phyloP scores from a whole-genome alignment of 2,329 filamentous ascomycete genomes.

The Alternaria brassicae region DNA sequence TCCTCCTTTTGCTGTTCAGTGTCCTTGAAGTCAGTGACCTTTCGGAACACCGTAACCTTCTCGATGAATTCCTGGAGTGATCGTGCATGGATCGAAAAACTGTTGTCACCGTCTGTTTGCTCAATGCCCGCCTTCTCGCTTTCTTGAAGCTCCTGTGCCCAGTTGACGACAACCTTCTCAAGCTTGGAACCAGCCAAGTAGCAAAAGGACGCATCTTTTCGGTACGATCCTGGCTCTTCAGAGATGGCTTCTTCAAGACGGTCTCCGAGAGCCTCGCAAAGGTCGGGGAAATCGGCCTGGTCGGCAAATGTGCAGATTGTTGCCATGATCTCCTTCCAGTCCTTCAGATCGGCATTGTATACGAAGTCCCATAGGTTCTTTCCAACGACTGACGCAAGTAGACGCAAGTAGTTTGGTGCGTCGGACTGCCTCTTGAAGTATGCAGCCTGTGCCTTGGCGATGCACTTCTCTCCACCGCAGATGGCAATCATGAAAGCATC shows the following conservation, averaged over 20 bases:
- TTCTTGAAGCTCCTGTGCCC: conserved; percentile 88
- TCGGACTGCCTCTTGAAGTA: conserved; percentile 85
- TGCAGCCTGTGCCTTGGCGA: conserved; percentile 90
- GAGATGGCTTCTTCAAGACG: conserved; percentile 75
- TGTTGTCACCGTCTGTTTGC: conserved; percentile 73
- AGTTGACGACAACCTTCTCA: conserved; percentile 95
- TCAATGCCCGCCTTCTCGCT: conserved; percentile 77
- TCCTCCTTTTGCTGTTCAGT: conserved; percentile 72
- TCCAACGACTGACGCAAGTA: conserved; percentile 88
- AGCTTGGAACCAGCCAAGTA: conserved; percentile 95
- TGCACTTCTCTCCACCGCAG: conserved; percentile 89
- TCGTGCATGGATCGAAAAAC: conserved; percentile 89
- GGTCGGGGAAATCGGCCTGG: conserved; percentile 87
- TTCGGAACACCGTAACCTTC: conserved; percentile 95
- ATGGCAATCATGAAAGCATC: conserved; percentile 99
- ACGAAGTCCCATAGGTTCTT: conserved; percentile 99
- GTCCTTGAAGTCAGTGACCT: conserved; percentile 91
- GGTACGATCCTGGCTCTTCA: conserved; percentile 58
- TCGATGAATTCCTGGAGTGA: conserved; percentile 94
- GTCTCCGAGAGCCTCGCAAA: conserved; percentile 94
- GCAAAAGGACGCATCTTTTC: conserved; percentile 95
- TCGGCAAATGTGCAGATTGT: conserved; percentile 95
- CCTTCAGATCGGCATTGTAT: conserved; percentile 88
- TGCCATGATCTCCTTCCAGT: conserved; percentile 98
- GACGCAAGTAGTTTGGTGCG: conserved; percentile 87